Conservation (phyloP, 2,329 filamentous ascomycete species). For the Epichloe sylvatica region DNA sequence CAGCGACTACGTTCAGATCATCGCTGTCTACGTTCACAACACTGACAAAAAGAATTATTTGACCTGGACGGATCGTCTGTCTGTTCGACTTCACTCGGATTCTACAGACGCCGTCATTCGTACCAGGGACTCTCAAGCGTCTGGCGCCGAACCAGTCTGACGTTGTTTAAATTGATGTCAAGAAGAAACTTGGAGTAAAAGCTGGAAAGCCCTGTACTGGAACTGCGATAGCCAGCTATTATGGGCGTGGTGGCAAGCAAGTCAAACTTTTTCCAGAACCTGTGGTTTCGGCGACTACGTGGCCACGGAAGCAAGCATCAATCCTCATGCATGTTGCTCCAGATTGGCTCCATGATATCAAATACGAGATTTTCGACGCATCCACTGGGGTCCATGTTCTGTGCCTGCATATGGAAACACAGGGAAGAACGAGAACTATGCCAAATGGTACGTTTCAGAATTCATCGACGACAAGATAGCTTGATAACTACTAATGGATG, state of each 20-base stretch:
- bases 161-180: slow-evolving; percentile 4
- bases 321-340: not conserved
- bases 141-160: slow-evolving; percentile 2
- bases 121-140: slow-evolving; percentile 1
- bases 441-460: slow-evolving; percentile 30
- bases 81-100: slow-evolving; percentile 2
- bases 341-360: slow-evolving; percentile 37
- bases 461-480: no score
- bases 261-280: not conserved
- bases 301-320: not conserved
- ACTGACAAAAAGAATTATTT: not conserved
- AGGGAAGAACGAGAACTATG: slow-evolving; percentile 24
- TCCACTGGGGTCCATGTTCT: slow-evolving; percentile 43
- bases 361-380: slow-evolving; percentile 40
- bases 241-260: not conserved
- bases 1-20: no score
- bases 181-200: slow-evolving; percentile 2
- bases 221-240: not conserved
- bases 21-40: no score
- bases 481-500: no score
- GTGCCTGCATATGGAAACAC: slow-evolving; percentile 41
- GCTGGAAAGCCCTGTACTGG: not conserved
- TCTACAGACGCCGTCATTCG: not conserved
- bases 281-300: slow-evolving; percentile 1
- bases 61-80: not conserved